Evolutionary conservation across 768 basidiomycete genomes (phyloP).

Genomic region (Kwoniella pini): DNA sequence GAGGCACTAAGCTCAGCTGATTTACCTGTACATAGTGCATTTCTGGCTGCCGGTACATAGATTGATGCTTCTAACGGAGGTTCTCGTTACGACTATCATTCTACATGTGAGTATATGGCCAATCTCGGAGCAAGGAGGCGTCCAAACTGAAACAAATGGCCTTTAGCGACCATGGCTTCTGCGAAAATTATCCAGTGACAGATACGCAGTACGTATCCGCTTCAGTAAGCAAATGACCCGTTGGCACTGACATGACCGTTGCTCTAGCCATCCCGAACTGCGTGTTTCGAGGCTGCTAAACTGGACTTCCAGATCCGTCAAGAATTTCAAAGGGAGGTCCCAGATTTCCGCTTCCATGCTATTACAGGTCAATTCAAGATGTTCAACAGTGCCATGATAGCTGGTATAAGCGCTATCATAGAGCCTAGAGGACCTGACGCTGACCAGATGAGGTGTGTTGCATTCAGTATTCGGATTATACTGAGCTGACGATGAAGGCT

Average conservation of each 20-base stretch:
- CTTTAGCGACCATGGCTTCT: conserved; percentile 87
- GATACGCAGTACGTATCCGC: conserved; percentile 88
- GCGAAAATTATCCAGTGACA: conserved; percentile 74
- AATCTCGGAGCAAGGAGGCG: not conserved
- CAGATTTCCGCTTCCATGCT: conserved; percentile 40
- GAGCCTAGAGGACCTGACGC: conserved; percentile 50
- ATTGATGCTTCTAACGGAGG: conserved; percentile 50
- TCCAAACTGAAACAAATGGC: conserved; percentile 41
- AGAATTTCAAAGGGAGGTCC: conserved; percentile 48
- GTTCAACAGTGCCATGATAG: conserved; percentile 54
- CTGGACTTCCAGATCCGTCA: conserved; percentile 68
- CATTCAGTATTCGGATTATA: conserved; percentile 2
- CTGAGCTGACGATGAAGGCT: not conserved
- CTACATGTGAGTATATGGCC: conserved; percentile 35
- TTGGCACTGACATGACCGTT: not conserved
- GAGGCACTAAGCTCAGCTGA: conserved; percentile 59
- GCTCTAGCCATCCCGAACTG: conserved; percentile 67
- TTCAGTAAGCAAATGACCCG: conserved; percentile 60
- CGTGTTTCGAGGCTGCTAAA: conserved; percentile 89
- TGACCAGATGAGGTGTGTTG: conserved; percentile 47
- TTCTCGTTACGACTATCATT: conserved; percentile 47
- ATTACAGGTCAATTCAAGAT: conserved; percentile 49
- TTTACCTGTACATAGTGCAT: conserved; percentile 15
- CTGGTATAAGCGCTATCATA: conserved; percentile 54
- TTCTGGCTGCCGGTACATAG: conserved; percentile 48